These are phyloP conservation scores for Lactarius quietus DNA, from an alignment of 768 basidiomycete genomes.

Conservation along the genomic window DNA sequence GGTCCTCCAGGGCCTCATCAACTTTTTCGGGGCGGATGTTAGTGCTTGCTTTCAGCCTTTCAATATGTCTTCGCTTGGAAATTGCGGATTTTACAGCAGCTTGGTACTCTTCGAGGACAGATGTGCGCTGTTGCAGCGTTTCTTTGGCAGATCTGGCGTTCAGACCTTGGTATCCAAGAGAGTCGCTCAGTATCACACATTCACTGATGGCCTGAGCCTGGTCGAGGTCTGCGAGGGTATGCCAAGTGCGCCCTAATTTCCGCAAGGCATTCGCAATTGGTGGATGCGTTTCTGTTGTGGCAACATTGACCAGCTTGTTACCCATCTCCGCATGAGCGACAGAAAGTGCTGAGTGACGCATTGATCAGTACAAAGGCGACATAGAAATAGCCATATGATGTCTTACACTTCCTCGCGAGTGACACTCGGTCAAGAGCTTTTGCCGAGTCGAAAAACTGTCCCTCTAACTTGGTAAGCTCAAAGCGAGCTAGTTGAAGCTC, in stretches of 20 bases:
- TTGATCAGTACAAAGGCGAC: slow-evolving; percentile 19
- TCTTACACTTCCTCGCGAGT: slow-evolving; percentile 68
- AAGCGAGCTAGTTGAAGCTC: slow-evolving; percentile 86
- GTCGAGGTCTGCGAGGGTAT: slow-evolving; percentile 83
- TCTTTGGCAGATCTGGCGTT: slow-evolving; percentile 98
- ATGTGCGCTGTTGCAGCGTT: slow-evolving; percentile 84
- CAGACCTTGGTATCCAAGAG: slow-evolving; percentile 92
- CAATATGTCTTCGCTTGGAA: slow-evolving; percentile 88
- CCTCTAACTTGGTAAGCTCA: slow-evolving; percentile 88
- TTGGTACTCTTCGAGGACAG: slow-evolving; percentile 92
- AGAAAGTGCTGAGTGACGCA: slow-evolving; percentile 57
- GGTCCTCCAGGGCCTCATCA: slow-evolving; percentile 87
- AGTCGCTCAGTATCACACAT: slow-evolving; percentile 94
- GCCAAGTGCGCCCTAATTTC: slow-evolving; percentile 84
- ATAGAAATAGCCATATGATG: not conserved
- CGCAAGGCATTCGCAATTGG: slow-evolving; percentile 79
- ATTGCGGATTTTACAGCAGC: slow-evolving; percentile 90
- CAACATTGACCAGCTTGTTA: slow-evolving; percentile 86
- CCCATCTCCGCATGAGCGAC: slow-evolving; percentile 83
- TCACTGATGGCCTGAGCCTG: slow-evolving; percentile 91
- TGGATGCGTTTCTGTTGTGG: slow-evolving; percentile 83
- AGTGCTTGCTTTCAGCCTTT: slow-evolving; percentile 79
- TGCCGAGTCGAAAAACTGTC: slow-evolving; percentile 88
- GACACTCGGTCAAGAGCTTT: slow-evolving; percentile 88
- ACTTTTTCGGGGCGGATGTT: slow-evolving; percentile 84